These are phyloP conservation scores for Jaenimonas drosophilae DNA, from an alignment of 208 protist species.

Conservation along the genomic window DNA sequence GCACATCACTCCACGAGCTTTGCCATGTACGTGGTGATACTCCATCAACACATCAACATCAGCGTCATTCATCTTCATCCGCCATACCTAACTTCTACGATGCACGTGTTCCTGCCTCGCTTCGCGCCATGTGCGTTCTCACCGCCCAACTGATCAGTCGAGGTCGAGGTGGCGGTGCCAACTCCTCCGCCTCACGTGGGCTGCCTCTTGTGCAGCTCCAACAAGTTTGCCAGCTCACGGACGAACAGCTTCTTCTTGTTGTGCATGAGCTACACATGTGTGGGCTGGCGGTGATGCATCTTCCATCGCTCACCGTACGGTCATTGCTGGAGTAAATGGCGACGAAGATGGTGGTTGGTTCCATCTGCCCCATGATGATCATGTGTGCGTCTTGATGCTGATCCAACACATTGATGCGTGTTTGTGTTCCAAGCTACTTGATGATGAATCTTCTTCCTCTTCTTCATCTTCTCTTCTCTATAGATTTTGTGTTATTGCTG, in stretches of 20 bases:
- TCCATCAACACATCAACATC: no score
- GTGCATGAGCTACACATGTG: slow-evolving; percentile 43
- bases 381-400: no score
- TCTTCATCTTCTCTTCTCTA: slow-evolving; percentile 5
- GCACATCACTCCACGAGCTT: slow-evolving; percentile 39
- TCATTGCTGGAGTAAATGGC: slow-evolving; percentile 24
- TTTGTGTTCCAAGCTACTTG: slow-evolving; percentile 3
- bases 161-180: no score
- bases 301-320: slow-evolving; percentile 21
- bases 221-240: slow-evolving; percentile 42
- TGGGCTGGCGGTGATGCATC: slow-evolving; percentile 26
- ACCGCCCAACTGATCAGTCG: no score
- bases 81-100: no score
- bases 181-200: no score
- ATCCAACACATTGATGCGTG: no score
- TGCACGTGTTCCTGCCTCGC: no score
- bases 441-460: slow-evolving; percentile 14
- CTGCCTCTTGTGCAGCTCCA: slow-evolving; percentile 44
- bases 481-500: slow-evolving; percentile 1
- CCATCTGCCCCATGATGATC: no score
- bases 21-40: no score
- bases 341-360: no score
- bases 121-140: slow-evolving; percentile 52
- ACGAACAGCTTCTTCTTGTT: slow-evolving; percentile 35
- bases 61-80: no score